Base-by-base conservation (phyloP, 345 rosid genomes). In the Melastoma malabathricum region DNA sequence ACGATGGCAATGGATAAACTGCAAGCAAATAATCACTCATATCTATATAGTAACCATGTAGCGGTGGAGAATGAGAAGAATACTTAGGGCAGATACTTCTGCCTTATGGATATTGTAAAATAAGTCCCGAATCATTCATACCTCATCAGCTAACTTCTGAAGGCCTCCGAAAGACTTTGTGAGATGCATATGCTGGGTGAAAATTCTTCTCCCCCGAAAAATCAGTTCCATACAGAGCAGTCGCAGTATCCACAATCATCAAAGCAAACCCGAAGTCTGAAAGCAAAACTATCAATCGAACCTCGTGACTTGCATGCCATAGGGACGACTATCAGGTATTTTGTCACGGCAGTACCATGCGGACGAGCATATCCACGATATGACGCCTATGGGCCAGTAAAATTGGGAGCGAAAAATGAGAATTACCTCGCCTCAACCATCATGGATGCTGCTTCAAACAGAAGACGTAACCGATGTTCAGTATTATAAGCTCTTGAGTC, bases 361-460 rank as follows among this genome's bases (percentile, higher is more conserved):
- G n/a, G n/a, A n/a, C n/a, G n/a, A n/a, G n/a, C n/a, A n/a, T n/a
- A n/a, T n/a, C n/a, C n/a, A n/a, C n/a, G n/a, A n/a, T n/a, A 27
- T 27, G 31, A 27, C 31, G 3, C 31, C 31, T 27, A 27, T 6
- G 31, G 4, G 3, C 31, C 31, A 3, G 6, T 27, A 27, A 27
- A 27, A 27, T 27, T n/a, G 31, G 3, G 31, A 27, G 31, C 31
- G 6, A 0, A 27, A 34, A 50, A 23, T 50, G 17, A 39, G 34
- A n/a, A 9, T 18, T 41, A 82, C 96, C 96, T 75, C 57, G 96
- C 84, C 65, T 92, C 98, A 59, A 92, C 84, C 98, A 92, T 92
- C 96, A 92, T 92, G 46, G 98, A 92, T 63, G 98, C 98, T 61
- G 96, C 96, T 77, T 92, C 96, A 59, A 92, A 85, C 77, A 92